Percentiles rank a stretch among this genome's conserved stretches.
These are phyloP conservation scores for Coemansia interrupta DNA, from an alignment of 192 early-diverging fungal species.

Conservation along the genomic window DNA sequence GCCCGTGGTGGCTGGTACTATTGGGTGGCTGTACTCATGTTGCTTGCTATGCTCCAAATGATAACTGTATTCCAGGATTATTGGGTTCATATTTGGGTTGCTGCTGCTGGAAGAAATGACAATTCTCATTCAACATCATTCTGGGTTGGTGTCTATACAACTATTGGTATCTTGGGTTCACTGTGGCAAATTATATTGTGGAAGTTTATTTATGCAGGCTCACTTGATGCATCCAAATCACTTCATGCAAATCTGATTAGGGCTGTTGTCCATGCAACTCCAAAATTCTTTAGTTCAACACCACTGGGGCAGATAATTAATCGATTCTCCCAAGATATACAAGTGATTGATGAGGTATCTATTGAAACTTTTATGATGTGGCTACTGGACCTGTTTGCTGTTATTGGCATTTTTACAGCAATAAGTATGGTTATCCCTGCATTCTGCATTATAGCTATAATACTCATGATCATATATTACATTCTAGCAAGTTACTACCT, in stretches of 20 bases:
- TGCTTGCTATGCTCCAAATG: constrained; percentile 50
- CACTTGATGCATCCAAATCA: constrained; percentile 55
- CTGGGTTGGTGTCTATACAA: constrained; percentile 64
- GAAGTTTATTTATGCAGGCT: constrained; percentile 51
- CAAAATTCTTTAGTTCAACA: constrained; percentile 83
- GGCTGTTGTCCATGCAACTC: constrained; percentile 63
- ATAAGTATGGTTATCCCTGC: constrained; percentile 62
- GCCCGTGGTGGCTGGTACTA: constrained; percentile 60
- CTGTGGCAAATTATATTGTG: constrained; percentile 40
- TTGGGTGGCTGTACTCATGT: constrained; percentile 53
- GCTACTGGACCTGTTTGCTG: constrained; percentile 51
- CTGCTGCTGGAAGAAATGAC: background rate
- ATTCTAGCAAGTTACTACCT: constrained; percentile 68
- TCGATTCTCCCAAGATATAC: constrained; percentile 84
- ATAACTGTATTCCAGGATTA: constrained; percentile 56
- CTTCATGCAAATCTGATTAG: constrained; percentile 62
- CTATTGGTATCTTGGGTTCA: constrained; percentile 51
- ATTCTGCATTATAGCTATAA: constrained; percentile 64
- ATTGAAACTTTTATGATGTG: constrained; percentile 55
- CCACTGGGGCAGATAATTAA: constrained; percentile 85
- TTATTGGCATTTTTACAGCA: constrained; percentile 55
- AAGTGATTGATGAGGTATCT: constrained; percentile 65
- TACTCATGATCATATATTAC: constrained; percentile 60
- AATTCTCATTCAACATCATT: constrained; percentile 50
- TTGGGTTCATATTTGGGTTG: constrained; percentile 63